Percentiles rank a stretch among this genome's conserved stretches.
Evolutionary conservation across 768 basidiomycete species (phyloP).

Genomic region (Agaricus blazei): DNA sequence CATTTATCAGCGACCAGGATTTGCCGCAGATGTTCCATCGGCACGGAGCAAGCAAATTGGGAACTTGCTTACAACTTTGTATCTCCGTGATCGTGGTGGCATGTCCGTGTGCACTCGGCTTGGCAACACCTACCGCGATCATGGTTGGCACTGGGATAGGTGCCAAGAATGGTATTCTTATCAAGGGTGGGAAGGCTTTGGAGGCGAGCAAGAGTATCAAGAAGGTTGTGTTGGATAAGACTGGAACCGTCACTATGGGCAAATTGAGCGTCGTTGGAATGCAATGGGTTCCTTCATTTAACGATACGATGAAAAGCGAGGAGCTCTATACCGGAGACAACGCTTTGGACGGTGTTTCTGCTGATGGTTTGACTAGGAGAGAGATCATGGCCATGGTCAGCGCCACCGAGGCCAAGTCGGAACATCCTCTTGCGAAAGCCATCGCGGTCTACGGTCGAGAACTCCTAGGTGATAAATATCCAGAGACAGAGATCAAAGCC

Average conservation of each 20-base stretch:
- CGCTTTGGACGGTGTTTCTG: constrained; percentile 40
- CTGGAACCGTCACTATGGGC: constrained; percentile 95
- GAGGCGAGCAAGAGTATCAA: constrained; percentile 85
- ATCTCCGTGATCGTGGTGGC: constrained; percentile 98
- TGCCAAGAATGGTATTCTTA: constrained; percentile 93
- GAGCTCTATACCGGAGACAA: constrained; percentile 41
- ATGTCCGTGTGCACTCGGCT: constrained; percentile 94
- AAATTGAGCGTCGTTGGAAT: constrained; percentile 78
- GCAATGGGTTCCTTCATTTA: constrained; percentile 57
- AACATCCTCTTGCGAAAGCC: constrained; percentile 95
- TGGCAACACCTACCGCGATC: constrained; percentile 96
- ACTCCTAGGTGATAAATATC: constrained; percentile 36
- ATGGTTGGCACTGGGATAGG: constrained; percentile 99
- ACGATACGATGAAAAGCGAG: constrained; percentile 17
- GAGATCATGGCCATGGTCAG: constrained; percentile 77
- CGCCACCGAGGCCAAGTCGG: constrained; percentile 85
- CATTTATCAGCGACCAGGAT: constrained; percentile 43
- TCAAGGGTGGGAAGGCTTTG: constrained; percentile 94
- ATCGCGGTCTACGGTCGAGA: constrained; percentile 80
- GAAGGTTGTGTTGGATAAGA: constrained; percentile 91
- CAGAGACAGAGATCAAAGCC: constrained; percentile 52
- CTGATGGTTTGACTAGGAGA: constrained; percentile 59
- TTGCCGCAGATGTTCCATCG: constrained; percentile 83
- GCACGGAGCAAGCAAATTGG: constrained; percentile 80
- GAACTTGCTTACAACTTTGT: constrained; percentile 93